Evolutionary conservation across 2,329 filamentous ascomycete species (phyloP).

Genomic region (Paracorniculantispora psalliotae): DNA sequence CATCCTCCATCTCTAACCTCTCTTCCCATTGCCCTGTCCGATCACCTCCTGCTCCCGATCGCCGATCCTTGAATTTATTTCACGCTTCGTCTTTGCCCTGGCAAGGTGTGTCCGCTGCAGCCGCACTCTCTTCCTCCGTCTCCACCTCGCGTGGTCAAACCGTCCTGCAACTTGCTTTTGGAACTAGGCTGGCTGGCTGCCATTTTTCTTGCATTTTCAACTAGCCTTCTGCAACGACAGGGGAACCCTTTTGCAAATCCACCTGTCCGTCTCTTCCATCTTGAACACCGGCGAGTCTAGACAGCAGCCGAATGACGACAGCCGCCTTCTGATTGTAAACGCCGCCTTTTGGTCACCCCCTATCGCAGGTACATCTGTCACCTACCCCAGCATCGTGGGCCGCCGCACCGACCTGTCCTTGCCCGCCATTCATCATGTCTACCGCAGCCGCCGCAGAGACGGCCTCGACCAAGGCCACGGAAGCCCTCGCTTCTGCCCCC

Average conservation of each 20-base stretch:
- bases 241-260: not conserved
- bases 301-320: not conserved
- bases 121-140: constrained; percentile 7
- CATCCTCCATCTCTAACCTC: too few species aligned
- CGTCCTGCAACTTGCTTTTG: constrained; percentile 4
- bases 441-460: not conserved
- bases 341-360: not conserved
- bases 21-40: not conserved
- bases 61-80: not conserved
- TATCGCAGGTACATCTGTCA: not conserved
- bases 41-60: not conserved
- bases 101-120: not conserved
- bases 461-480: not conserved
- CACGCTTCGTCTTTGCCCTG: not conserved
- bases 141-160: constrained; percentile 11
- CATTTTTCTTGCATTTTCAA: not conserved
- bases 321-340: not conserved
- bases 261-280: not conserved
- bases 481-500: not conserved
- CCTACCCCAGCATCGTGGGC: not conserved
- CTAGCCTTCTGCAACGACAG: not conserved
- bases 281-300: too few species aligned
- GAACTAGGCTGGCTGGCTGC: not conserved
- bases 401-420: not conserved
- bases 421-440: constrained; percentile 6